Conservation (phyloP, 2,329 filamentous ascomycete species). For the Calonectria naviculata region DNA sequence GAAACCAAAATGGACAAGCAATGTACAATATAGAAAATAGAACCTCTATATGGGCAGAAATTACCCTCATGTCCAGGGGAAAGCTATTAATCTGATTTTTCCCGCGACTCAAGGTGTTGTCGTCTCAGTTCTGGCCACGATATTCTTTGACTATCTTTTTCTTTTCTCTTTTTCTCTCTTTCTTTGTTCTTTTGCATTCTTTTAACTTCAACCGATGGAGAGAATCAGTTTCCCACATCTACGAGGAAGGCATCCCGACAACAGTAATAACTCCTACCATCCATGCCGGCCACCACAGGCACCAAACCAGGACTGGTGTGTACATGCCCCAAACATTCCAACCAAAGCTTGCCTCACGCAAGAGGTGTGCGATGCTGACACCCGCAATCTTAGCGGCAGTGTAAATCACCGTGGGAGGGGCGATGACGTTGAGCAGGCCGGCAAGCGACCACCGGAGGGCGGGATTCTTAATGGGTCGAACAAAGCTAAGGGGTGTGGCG, state of each 20-base stretch:
- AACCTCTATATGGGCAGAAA: slow-evolving; percentile 36
- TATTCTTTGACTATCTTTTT: too few relatives aligned
- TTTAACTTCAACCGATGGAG: too few relatives aligned
- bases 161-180: too few relatives aligned
- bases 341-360: slow-evolving; percentile 82
- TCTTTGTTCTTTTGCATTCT: too few relatives aligned
- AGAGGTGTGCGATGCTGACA: slow-evolving; percentile 63
- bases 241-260: slow-evolving; percentile 50
- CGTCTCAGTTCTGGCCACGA: background rate
- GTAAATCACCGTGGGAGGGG: slow-evolving; percentile 69
- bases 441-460: slow-evolving; percentile 55
- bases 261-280: slow-evolving; percentile 70
- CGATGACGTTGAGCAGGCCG: slow-evolving; percentile 67
- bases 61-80: slow-evolving; percentile 30
- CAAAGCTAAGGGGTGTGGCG: slow-evolving; percentile 83
- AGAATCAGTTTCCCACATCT: background rate
- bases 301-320: slow-evolving; percentile 91
- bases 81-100: slow-evolving; percentile 36
- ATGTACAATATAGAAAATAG: slow-evolving; percentile 45
- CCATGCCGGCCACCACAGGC: slow-evolving; percentile 97
- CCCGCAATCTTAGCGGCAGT: slow-evolving; percentile 55
- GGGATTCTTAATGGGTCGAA: slow-evolving; percentile 59
- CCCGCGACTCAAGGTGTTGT: slow-evolving; percentile 15
- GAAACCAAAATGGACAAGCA: slow-evolving; percentile 29
- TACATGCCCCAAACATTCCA: slow-evolving; percentile 93